Evolutionary conservation across 192 early-diverging fungal genomes (phyloP), one percentile per base, ranked within the genome.

Genomic region (Phycomyces nitens): DNA sequence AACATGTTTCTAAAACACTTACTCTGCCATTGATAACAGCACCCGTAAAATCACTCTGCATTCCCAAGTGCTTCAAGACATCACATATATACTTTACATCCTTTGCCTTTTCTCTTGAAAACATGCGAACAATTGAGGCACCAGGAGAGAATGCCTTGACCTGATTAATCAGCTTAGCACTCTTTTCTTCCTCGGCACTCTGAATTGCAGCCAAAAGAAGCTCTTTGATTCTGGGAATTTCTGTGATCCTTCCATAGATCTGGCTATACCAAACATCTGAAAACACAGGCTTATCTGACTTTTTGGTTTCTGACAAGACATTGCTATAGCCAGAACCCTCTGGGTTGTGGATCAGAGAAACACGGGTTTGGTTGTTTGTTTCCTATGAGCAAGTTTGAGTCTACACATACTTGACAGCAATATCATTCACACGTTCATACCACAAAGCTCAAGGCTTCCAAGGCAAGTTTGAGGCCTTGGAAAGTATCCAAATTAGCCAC

Each of bases 21-120:
- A 88, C 73, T 21, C 88, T 78, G 7, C 88, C 88, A 53, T 92
- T 90, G 21, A 85, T 71, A n/a, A 87, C 71, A 20, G 89, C 58
- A 15, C 61, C 58, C 27, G 57, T 67, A 39, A 39, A 57, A 52
- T 18, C 56, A 50, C 14, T 57, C 12, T 18, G 71, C 62, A 74
- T 56, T 5, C 61, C 69, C 29, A 74, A 53, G 1, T 58, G 26
- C 38, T 50, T 47, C 27, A 72, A 51, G 12, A 41, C 39, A 10
- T 56, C 61, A 23, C 12, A 21, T 24, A 67, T 20, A 7, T 42
- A 44, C 10, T 26, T 44, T 60, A 64, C 66, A 26, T 57, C 58
- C 5, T 66, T 53, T 5, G 47, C 16, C n/a, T 67, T 21, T 53
- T 54, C 60, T 49, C 40, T 21, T 12, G 54, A 42, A 2, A 56